phyloP scores from a whole-genome alignment of 2,329 filamentous ascomycete species.

The Microsporum audouinii region DNA sequence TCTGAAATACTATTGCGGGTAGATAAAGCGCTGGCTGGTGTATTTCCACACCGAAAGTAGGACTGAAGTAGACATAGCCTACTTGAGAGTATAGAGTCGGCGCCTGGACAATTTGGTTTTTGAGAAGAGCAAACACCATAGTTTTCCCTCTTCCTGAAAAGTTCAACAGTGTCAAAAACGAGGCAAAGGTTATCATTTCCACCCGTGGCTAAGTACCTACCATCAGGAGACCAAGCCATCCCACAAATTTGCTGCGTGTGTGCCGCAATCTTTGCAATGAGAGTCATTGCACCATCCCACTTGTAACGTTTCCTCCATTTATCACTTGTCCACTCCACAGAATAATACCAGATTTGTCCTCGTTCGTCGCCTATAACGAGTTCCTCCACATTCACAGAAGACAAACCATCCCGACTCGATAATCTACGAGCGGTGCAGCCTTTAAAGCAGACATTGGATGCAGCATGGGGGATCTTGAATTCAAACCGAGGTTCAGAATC shows the following conservation, averaged over 20 bases:
- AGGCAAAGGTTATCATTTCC: conserved; percentile 87
- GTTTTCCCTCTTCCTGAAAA: conserved; percentile 32
- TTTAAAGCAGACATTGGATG: conserved; percentile 74
- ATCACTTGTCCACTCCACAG: conserved; percentile 64
- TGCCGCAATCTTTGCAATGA: conserved; percentile 63
- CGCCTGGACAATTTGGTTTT: not conserved
- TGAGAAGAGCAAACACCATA: not conserved
- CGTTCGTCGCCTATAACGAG: conserved; percentile 74
- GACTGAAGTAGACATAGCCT: not conserved
- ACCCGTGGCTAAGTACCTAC: conserved; percentile 68
- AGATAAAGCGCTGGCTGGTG: not conserved
- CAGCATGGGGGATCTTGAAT: conserved; percentile 55
- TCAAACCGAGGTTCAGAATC: conserved; percentile 59
- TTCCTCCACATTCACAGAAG: conserved; percentile 60
- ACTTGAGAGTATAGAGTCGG: not conserved
- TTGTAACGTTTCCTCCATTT: conserved; percentile 51
- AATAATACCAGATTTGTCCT: conserved; percentile 78
- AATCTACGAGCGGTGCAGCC: conserved; percentile 46
- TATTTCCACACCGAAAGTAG: not conserved
- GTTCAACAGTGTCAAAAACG: conserved; percentile 58
- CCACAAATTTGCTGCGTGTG: conserved; percentile 89
- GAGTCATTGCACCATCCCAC: conserved; percentile 67
- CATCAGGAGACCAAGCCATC: conserved; percentile 72
- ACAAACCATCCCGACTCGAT: conserved; percentile 39
- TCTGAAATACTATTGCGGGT: not conserved